phyloP scores from a whole-genome alignment of 768 basidiomycete species.

The Phlebiopsis flavidoalba region DNA sequence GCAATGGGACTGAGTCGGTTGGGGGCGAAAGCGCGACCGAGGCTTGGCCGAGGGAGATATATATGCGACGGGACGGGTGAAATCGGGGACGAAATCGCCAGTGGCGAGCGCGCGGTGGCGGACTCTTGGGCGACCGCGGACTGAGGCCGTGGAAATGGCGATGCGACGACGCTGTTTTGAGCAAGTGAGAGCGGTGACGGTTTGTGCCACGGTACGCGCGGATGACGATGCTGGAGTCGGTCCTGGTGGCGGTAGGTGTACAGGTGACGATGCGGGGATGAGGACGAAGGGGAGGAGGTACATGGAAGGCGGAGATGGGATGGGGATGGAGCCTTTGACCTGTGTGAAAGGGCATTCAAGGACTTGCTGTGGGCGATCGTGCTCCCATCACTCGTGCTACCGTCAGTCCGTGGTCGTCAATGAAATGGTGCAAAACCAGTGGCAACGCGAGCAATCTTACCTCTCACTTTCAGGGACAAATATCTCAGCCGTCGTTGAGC shows the following conservation, averaged over 20 bases:
- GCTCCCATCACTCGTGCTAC: conserved; percentile 1
- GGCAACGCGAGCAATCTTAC: conserved; percentile 12
- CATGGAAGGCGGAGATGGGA: no score
- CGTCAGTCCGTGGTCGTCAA: not conserved
- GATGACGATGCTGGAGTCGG: not conserved
- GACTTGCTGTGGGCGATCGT: not conserved
- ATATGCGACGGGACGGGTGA: not conserved
- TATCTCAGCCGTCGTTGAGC: conserved; percentile 29
- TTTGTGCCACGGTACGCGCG: conserved; percentile 8
- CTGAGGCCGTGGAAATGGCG: not conserved
- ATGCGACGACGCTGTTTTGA: conserved; percentile 28
- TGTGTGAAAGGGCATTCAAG: conserved; percentile 14
- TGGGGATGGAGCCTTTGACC: conserved; percentile 17
- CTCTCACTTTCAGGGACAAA: conserved; percentile 11
- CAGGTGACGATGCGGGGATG: conserved; percentile 16
- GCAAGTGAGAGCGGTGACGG: conserved; percentile 42
- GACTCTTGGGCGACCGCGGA: not conserved
- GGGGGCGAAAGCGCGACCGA: conserved; percentile 2
- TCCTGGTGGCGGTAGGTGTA: conserved; percentile 18
- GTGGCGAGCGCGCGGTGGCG: not conserved
- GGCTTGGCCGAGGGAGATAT: conserved; percentile 8
- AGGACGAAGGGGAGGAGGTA: no score
- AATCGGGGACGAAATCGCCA: not conserved
- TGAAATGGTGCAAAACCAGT: not conserved
- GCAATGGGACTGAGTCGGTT: not conserved